Conservation (phyloP, 2,329 filamentous ascomycete genomes). For the Laburnicola sp. region DNA sequence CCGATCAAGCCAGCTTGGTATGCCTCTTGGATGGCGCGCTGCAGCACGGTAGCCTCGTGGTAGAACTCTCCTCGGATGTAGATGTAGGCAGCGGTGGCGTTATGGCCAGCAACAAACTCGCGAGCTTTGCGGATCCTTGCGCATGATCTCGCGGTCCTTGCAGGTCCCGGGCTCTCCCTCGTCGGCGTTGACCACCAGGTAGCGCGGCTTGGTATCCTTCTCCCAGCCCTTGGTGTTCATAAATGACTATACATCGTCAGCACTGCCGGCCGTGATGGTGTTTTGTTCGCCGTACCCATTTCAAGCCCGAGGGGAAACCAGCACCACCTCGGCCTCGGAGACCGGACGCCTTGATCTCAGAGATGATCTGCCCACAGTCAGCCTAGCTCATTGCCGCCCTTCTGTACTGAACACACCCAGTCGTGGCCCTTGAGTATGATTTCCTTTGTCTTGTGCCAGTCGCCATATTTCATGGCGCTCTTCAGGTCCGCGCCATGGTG, state of each 20-base stretch:
- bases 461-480: slow-evolving; percentile 95
- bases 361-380: slow-evolving; percentile 70
- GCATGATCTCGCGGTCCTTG: slow-evolving; percentile 99
- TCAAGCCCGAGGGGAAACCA: slow-evolving; percentile 96
- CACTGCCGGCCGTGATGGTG: slow-evolving; percentile 4
- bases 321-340: slow-evolving; percentile 94
- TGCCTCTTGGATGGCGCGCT: slow-evolving; percentile 95
- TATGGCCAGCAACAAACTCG: slow-evolving; percentile 92
- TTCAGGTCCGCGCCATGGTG: slow-evolving; percentile 89
- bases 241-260: slow-evolving; percentile 70
- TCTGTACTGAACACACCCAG: slow-evolving; percentile 62
- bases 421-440: slow-evolving; percentile 96
- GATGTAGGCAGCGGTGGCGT: slow-evolving; percentile 97
- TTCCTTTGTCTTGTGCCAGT: slow-evolving; percentile 99
- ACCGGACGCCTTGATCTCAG: slow-evolving; percentile 94
- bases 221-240: slow-evolving; percentile 99
- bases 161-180: slow-evolving; percentile 98
- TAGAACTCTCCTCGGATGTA: slow-evolving; percentile 99
- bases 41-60: slow-evolving; percentile 89
- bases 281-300: slow-evolving; percentile 73
- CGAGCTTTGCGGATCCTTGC: slow-evolving; percentile 99
- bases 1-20: slow-evolving; percentile 93
- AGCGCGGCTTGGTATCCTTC: slow-evolving; percentile 92
- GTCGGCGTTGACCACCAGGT: slow-evolving; percentile 97
- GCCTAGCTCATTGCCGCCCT: slow-evolving; percentile 5